Base-by-base conservation (phyloP, 106 monocot genomes). In the Iris macrosiphon region DNA sequence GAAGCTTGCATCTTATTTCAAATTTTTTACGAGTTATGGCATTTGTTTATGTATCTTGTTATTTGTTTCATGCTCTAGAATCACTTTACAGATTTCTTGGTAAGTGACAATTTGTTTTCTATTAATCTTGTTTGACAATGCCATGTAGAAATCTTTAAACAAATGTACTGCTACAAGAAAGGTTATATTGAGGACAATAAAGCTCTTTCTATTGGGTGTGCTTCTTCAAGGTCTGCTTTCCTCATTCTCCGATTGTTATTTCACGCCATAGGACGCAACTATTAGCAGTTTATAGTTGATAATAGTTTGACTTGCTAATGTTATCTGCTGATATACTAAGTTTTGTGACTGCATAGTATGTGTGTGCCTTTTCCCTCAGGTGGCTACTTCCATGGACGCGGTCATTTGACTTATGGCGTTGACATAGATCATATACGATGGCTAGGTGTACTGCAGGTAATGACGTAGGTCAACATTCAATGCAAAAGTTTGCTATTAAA, bases 381-480 rank as follows among this genome's bases (percentile, higher is more conserved):
- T 66, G 94, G 94, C 39, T 94, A 88, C 62, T 85, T 88, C 62
- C 94, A 94, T 79, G 94, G 94, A 1, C 81, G 68, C 24, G 60
- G 74, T 58, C 55, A 75, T 60, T 75, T 75, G 66, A 85, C 81
- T 20, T 94, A 94, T 74, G 94, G 94, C 47, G 84, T 94, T 54
- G 94, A 89, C 62, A 65, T 94, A 45, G 76, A 75, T 42, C 81
- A 54, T 9, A 85, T 89, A 35, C 77, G 88, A 4, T 84, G 71
- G 75, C 63, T 94, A 44, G 94, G 88, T 54, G 75, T 94, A 14
- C 57, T 89, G 18, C 94, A 94, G 81, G 94, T 94, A 75, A 27
- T 61, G 10, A 17, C 12, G 21, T 24, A 45, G 6, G 2, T 45
- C 9, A 41, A 49, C 37, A 44, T 4, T 57, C n/a, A n/a, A n/a